phyloP scores from a whole-genome alignment of 2,329 filamentous ascomycete genomes.

The Epichloe baconii region DNA sequence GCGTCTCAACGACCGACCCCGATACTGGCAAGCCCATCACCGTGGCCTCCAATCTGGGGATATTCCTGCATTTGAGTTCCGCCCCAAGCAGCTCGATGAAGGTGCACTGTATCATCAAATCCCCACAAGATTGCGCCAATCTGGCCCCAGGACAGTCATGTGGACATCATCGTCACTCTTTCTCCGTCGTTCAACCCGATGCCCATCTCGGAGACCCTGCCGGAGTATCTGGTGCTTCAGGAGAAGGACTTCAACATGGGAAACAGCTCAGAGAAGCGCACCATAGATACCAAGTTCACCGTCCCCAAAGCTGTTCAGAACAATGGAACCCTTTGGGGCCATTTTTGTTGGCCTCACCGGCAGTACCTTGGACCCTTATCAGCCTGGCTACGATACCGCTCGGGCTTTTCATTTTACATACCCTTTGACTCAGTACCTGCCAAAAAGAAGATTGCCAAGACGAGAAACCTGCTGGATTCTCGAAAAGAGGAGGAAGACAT shows the following conservation, averaged over 20 bases:
- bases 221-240: constrained; percentile 59
- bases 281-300: constrained; percentile 62
- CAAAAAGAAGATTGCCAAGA: constrained; percentile 83
- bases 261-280: constrained; percentile 65
- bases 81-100: constrained; percentile 46
- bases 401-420: constrained; percentile 74
- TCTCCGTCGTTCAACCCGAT: constrained; percentile 60
- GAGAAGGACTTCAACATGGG: constrained; percentile 72
- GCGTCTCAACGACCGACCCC: constrained; percentile 35
- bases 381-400: constrained; percentile 56
- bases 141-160: constrained; percentile 64
- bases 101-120: constrained; percentile 50
- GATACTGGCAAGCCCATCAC: constrained; percentile 36
- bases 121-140: constrained; percentile 66
- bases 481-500: constrained; percentile 31
- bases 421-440: constrained; percentile 77
- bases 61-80: constrained; percentile 52
- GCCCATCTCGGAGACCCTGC: constrained; percentile 49
- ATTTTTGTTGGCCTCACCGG: constrained; percentile 74
- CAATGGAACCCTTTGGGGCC: constrained; percentile 88
- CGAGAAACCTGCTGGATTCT: constrained; percentile 67
- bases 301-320: constrained; percentile 73
- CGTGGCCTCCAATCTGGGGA: constrained; percentile 39
- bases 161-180: constrained; percentile 79
- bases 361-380: constrained; percentile 60